Evolutionary conservation across 768 basidiomycete species (phyloP).

Genomic region (Filobasidium floriforme): DNA sequence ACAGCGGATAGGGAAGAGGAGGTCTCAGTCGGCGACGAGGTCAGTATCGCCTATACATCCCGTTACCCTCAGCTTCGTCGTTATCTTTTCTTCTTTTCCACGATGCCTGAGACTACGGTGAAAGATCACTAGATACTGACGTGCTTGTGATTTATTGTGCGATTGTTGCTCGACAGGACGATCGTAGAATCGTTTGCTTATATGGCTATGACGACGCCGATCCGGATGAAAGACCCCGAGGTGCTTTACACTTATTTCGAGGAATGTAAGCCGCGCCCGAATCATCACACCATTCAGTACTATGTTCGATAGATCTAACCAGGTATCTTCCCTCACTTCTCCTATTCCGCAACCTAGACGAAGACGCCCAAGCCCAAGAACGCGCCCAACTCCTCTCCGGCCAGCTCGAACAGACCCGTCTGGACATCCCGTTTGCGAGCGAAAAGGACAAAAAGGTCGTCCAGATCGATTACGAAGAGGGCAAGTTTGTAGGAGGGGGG

Average conservation of each 20-base stretch:
- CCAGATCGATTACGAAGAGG: constrained; percentile 19
- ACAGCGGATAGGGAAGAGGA: constrained; percentile 10
- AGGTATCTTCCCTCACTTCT: no score
- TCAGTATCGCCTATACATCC: neutral
- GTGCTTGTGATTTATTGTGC: no score
- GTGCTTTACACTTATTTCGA: constrained; percentile 69
- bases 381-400: neutral
- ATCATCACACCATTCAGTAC: neutral
- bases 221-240: constrained; percentile 72
- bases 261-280: constrained; percentile 59
- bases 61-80: no score
- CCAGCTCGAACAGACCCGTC: neutral
- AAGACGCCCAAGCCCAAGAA: constrained; percentile 12
- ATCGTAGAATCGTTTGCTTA: constrained; percentile 74
- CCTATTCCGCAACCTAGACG: no score
- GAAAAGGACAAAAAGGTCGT: neutral
- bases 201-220: constrained; percentile 72
- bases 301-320: no score
- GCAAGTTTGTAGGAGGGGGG: constrained; percentile 21
- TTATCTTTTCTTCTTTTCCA: no score
- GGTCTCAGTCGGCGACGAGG: constrained; percentile 16
- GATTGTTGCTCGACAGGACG: neutral
- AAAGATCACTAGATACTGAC: no score
- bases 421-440: neutral
- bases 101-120: no score